These are phyloP conservation scores for Saccharomycodes ludwigii DNA, from an alignment of 805 yeast species.

Conservation along the genomic window DNA sequence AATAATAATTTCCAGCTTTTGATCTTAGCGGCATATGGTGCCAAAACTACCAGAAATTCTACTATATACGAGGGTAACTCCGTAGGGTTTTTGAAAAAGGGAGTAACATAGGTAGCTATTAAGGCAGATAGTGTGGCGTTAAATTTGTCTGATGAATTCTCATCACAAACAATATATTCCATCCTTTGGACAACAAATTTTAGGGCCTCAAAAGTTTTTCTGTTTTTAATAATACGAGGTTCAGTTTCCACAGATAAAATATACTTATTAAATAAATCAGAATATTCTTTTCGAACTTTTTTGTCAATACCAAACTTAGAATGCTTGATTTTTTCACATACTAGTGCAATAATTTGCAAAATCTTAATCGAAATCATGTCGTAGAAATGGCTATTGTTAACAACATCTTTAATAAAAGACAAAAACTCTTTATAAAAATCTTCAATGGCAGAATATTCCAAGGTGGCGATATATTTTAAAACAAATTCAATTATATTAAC, in stretches of 20 bases:
- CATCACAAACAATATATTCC: constrained; percentile 15
- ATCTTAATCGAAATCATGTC: constrained; percentile 38
- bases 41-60: constrained; percentile 28
- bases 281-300: constrained; percentile 42
- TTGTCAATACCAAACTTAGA: constrained; percentile 52
- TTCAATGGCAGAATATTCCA: constrained; percentile 67
- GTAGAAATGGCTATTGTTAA: constrained; percentile 34
- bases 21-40: constrained; percentile 21
- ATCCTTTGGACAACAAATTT: constrained; percentile 10
- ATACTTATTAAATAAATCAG: constrained; percentile 32
- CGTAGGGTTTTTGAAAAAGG: constrained; percentile 32
- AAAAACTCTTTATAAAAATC: constrained; percentile 60
- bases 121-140: constrained; percentile 37
- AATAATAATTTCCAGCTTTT: constrained; percentile 56
- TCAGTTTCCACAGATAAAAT: constrained; percentile 16
- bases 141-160: constrained; percentile 39
- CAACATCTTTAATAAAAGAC: constrained; percentile 47
- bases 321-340: constrained; percentile 44
- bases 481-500: constrained; percentile 39
- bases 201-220: constrained; percentile 9
- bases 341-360: constrained; percentile 36
- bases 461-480: constrained; percentile 44
- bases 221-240: constrained; percentile 10
- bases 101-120: constrained; percentile 38
- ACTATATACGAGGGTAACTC: constrained; percentile 30